Base-by-base conservation (phyloP, 78 protist species). In the Anaeramoeba ignava region DNA sequence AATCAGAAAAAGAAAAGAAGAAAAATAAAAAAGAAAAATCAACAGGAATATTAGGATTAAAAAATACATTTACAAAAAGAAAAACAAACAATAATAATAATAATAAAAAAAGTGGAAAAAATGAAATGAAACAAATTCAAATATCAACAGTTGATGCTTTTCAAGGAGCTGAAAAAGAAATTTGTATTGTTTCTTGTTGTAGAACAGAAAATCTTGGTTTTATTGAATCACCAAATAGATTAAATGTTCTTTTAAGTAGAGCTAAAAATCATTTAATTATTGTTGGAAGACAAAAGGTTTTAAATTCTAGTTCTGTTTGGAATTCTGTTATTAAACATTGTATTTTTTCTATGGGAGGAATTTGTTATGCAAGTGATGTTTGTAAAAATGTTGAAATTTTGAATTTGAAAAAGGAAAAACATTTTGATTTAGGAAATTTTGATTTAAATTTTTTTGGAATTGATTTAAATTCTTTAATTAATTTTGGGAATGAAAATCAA, bases 111-210 rank as follows among this genome's bases (percentile, higher is more conserved):
- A 8, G 73, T 27, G 73, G 73, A 54, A 17, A 17, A 54, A 54
- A 54, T 17, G 73, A 54, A 27, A 54, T 27, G 36, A 17, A 54
- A 27, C 36, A 54, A 54, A 54, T 54, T 27, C 73, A 54, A 54
- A 54, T 54, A 54, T 54, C 73, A 8, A 54, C 73, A 54, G 73
- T 54, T 54, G 73, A 54, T 54, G 73, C 73, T 17, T 54, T 54
- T 17, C 73, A 54, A 54, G 73, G 73, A 8, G 73, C 73, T 27
- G 73, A 54, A 54, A 54, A 54, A 54, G 73, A 54, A 54, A 54
- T 54, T 27, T 27, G 8, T 54, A 54, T 54, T 54, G 73, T 54
- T 27, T 27, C 36, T 54, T 54, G 73, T 54, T 54, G 73, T 54
- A 54, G 73, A 54, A 54, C 73, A 17, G 73, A 54, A 27, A 27